phyloP scores from a whole-genome alignment of 179 eudicot genomes.

The Dionaea muscipula region DNA sequence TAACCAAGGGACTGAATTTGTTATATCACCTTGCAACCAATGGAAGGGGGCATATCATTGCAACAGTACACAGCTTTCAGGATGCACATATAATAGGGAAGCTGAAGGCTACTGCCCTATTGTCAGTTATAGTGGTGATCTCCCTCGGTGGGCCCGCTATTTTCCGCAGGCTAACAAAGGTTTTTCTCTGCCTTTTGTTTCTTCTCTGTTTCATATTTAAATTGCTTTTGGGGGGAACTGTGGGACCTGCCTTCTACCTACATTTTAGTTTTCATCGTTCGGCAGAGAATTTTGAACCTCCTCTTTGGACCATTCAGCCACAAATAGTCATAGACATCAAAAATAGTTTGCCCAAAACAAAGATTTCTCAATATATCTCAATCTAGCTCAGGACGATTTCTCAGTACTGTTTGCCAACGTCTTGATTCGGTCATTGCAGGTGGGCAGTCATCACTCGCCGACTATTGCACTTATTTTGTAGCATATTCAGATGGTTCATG shows the following conservation, averaged over 20 bases:
- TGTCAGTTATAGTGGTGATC: conserved; percentile 60
- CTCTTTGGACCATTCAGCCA: no score
- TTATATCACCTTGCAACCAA: conserved; percentile 65
- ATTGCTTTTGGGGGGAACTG: no score
- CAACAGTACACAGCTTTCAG: conserved; percentile 81
- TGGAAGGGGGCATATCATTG: conserved; percentile 98
- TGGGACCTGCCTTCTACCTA: no score
- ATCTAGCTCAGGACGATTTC: no score
- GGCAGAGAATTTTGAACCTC: no score
- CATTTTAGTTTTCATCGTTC: no score
- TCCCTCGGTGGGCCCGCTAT: conserved; percentile 94
- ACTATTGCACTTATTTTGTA: conserved; percentile 90
- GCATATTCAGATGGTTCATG: conserved; percentile 99
- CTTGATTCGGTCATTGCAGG: conserved; percentile 37
- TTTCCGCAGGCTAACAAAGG: conserved; percentile 95
- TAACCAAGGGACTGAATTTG: conserved; percentile 86
- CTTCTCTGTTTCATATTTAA: not conserved
- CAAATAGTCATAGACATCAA: no score
- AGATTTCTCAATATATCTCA: not conserved
- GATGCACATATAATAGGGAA: conserved; percentile 94
- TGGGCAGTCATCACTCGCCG: conserved; percentile 97
- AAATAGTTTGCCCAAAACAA: no score
- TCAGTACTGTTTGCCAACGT: not conserved
- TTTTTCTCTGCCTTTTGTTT: conserved; percentile 14
- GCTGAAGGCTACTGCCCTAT: conserved; percentile 99